Evolutionary conservation across 768 basidiomycete genomes (phyloP).

Genomic region (Leccinum disarticulatum): DNA sequence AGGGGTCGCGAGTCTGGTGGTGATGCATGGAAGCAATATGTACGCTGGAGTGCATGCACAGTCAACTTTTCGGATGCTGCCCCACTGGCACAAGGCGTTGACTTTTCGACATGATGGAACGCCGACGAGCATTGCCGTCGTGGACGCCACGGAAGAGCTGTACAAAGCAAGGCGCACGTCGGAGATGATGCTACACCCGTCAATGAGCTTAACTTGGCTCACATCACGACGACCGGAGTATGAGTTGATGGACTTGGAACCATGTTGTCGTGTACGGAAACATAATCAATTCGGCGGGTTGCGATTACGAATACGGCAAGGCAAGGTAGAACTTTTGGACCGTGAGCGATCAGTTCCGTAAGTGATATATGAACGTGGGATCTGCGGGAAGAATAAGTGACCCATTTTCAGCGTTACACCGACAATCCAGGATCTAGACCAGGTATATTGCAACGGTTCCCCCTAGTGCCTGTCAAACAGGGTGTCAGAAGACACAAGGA

Average conservation of each 20-base stretch:
- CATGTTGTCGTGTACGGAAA: conserved; percentile 9
- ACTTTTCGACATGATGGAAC: conserved; percentile 54
- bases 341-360: conserved; percentile 33
- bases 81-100: conserved; percentile 91
- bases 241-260: conserved; percentile 8
- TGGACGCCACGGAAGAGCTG: conserved; percentile 4
- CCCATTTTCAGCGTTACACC: conserved; percentile 26
- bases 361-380: conserved; percentile 39
- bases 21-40: conserved; percentile 98
- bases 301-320: conserved; percentile 27
- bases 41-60: conserved; percentile 89
- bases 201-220: conserved; percentile 22
- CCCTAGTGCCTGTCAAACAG: conserved; percentile 32
- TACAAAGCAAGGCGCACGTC: conserved; percentile 7
- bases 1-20: conserved; percentile 97
- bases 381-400: not conserved
- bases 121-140: conserved; percentile 6
- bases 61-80: conserved; percentile 90
- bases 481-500: conserved; percentile 32
- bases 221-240: conserved; percentile 25
- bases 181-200: conserved; percentile 16
- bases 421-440: conserved; percentile 34
- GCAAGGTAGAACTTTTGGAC: conserved; percentile 12
- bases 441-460: conserved; percentile 19
- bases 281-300: conserved; percentile 11